Conservation (phyloP, 768 basidiomycete genomes). For the Podaxis rugospora region DNA sequence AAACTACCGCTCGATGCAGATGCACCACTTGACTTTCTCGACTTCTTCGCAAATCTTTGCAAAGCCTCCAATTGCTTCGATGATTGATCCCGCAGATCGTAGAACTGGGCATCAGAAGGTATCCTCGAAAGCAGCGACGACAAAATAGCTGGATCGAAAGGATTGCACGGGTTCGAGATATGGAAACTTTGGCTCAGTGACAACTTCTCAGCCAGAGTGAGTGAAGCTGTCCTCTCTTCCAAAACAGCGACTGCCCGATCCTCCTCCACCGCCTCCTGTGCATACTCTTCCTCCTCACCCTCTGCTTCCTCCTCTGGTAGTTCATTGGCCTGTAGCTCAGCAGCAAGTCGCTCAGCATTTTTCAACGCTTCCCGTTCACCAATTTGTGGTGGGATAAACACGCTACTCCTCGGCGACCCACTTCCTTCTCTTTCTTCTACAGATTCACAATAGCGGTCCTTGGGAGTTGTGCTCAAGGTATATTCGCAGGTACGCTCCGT, state of each 20-base stretch:
- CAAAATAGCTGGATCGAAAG: conserved; percentile 67
- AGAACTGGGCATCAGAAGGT: conserved; percentile 54
- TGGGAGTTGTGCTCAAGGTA: conserved; percentile 58
- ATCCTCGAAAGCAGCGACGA: conserved; percentile 60
- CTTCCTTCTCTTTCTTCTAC: conserved; percentile 21
- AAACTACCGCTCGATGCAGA: conserved; percentile 31
- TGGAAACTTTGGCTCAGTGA: conserved; percentile 59
- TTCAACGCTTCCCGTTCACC: conserved; percentile 46
- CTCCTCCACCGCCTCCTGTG: conserved; percentile 15
- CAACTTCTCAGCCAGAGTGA: conserved; percentile 64
- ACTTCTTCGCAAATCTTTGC: conserved; percentile 64
- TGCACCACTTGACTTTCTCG: conserved; percentile 35
- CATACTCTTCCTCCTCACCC: conserved; percentile 19
- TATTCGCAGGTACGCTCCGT: conserved; percentile 91
- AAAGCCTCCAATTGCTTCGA: conserved; percentile 61
- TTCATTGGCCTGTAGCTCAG: conserved; percentile 38
- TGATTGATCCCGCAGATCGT: conserved; percentile 51
- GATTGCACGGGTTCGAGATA: conserved; percentile 86
- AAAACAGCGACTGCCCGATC: conserved; percentile 27
- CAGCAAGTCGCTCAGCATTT: conserved; percentile 49
- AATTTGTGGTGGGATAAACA: conserved; percentile 26
- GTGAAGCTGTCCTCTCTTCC: conserved; percentile 58
- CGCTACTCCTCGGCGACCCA: conserved; percentile 17
- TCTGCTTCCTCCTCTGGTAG: conserved; percentile 28
- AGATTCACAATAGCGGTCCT: conserved; percentile 22